phyloP scores from a whole-genome alignment of 345 rosid species.

The Syzygium jambos region DNA sequence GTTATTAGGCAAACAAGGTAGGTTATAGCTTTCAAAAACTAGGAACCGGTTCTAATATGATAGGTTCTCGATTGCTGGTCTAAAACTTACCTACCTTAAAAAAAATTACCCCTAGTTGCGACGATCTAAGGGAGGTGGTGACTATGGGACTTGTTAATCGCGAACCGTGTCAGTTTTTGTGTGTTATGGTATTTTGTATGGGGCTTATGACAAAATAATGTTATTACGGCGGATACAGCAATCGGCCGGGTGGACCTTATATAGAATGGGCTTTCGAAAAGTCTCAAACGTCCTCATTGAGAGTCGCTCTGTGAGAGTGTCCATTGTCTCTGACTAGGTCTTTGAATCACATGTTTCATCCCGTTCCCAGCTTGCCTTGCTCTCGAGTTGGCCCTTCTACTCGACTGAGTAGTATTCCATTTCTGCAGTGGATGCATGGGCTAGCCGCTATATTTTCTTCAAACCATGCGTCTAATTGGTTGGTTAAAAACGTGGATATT shows the following conservation, averaged over 20 bases:
- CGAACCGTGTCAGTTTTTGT: background rate
- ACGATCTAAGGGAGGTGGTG: background rate
- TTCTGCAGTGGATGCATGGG: conserved; percentile 1
- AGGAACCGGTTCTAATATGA: too few relatives aligned
- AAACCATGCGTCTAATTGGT: background rate
- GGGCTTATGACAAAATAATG: background rate
- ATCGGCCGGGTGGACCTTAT: background rate
- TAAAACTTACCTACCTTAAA: too few relatives aligned
- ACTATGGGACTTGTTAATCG: background rate
- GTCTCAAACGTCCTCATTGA: background rate
- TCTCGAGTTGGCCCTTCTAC: conserved; percentile 12
- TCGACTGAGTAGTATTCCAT: conserved; percentile 11
- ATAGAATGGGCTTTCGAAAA: background rate
- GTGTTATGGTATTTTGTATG: background rate
- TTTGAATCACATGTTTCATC: conserved; percentile 3
- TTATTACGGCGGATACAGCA: background rate
- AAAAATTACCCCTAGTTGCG: background rate
- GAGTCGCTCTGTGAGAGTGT: background rate
- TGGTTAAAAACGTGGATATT: background rate
- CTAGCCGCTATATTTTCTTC: background rate
- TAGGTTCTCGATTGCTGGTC: too few relatives aligned
- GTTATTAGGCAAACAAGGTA: too few relatives aligned
- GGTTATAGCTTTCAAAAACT: too few relatives aligned
- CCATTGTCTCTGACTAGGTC: background rate
- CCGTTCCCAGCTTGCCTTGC: conserved; percentile 6